phyloP scores from a whole-genome alignment of 768 basidiomycete genomes.

The Cubamyces lactineus region DNA sequence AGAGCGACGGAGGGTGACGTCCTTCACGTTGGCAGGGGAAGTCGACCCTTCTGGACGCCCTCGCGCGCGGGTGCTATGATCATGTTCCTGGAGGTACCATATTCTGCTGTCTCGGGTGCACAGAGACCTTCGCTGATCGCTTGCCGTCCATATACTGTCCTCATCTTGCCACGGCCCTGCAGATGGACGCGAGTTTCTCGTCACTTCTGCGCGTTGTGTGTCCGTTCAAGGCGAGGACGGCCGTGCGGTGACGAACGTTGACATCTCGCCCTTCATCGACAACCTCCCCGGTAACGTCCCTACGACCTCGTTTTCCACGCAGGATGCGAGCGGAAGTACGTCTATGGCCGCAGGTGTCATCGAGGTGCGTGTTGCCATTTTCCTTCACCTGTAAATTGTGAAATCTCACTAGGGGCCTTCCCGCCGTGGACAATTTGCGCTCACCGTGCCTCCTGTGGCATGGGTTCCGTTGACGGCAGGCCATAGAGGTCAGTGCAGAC shows the following conservation, averaged over 20 bases:
- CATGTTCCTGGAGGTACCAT: conserved; percentile 21
- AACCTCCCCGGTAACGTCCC: conserved; percentile 17
- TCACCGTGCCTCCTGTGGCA: no score
- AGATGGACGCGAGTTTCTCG: conserved; percentile 28
- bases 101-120: not conserved
- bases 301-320: conserved; percentile 23
- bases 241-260: conserved; percentile 22
- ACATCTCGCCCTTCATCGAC: conserved; percentile 27
- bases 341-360: conserved; percentile 27
- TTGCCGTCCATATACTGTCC: no score
- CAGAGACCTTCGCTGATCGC: no score
- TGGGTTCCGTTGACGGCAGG: not conserved
- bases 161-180: not conserved
- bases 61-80: conserved; percentile 25
- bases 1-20: no score
- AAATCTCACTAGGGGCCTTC: no score
- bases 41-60: conserved; percentile 24
- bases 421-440: no score
- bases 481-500: conserved; percentile 23
- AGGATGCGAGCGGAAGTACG: conserved; percentile 30
- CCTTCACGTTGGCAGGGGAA: conserved; percentile 11
- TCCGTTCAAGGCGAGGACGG: conserved; percentile 27
- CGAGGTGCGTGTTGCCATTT: conserved; percentile 3
- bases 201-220: conserved; percentile 14
- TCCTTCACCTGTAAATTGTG: not conserved